Conservation (phyloP, 306 rosid species). For the Dryas drummondii region DNA sequence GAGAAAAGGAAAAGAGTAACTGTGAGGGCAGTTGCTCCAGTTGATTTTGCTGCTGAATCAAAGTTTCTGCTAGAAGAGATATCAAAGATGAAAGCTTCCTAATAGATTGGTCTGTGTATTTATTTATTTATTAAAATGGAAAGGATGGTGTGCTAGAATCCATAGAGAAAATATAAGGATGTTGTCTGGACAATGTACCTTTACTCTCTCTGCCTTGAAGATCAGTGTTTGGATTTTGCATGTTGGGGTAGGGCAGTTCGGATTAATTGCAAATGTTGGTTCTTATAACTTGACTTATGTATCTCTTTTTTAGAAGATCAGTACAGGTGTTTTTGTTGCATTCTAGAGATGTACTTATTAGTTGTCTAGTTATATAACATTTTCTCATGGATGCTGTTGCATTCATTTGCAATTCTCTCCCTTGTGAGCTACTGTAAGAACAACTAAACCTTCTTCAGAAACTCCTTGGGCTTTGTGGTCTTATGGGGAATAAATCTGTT, state of each 20-base stretch:
- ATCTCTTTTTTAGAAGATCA: constrained; percentile 17
- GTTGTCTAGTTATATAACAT: neutral
- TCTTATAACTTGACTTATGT: constrained; percentile 20
- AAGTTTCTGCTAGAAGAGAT: constrained; percentile 69
- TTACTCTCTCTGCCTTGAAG: neutral
- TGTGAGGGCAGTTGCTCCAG: constrained; percentile 64
- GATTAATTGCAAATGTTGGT: neutral
- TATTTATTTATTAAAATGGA: constrained; percentile 4
- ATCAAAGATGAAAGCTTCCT: constrained; percentile 56
- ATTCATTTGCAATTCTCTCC: no score
- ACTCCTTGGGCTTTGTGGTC: no score
- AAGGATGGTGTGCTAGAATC: neutral
- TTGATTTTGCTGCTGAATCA: constrained; percentile 84
- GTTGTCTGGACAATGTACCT: neutral
- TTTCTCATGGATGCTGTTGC: neutral
- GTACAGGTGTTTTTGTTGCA: constrained; percentile 7
- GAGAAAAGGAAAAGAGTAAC: constrained; percentile 89
- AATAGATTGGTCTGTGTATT: constrained; percentile 19
- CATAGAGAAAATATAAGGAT: neutral
- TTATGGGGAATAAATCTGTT: no score
- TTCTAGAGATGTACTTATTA: neutral
- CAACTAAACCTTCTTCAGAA: no score
- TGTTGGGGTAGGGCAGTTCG: neutral
- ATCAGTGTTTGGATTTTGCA: constrained; percentile 3
- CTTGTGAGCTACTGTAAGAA: no score